Evolutionary conservation across 2,329 filamentous ascomycete species (phyloP).

Genomic region (Aspergillus fijiensis): DNA sequence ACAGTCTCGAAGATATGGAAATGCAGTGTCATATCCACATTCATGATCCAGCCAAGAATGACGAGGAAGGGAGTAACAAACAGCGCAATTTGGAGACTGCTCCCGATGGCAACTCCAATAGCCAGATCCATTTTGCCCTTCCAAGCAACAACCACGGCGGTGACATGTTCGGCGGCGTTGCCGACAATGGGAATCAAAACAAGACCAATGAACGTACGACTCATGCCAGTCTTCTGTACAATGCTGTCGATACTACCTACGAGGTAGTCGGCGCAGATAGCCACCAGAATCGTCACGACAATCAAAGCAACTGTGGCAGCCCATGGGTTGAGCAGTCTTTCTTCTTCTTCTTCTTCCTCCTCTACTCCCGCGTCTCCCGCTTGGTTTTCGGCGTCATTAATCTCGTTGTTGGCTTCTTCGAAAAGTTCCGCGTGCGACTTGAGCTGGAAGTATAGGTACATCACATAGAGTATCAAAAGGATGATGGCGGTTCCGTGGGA

Average conservation of each 20-base stretch:
- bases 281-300: constrained; percentile 67
- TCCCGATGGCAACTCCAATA: constrained; percentile 78
- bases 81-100: constrained; percentile 78
- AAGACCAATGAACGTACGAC: constrained; percentile 77
- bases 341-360: constrained; percentile 43
- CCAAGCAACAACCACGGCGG: constrained; percentile 73
- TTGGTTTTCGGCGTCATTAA: constrained; percentile 41
- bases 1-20: constrained; percentile 81
- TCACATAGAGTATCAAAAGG: constrained; percentile 69
- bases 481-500: constrained; percentile 76
- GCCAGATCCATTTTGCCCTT: constrained; percentile 69
- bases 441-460: constrained; percentile 78
- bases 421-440: constrained; percentile 73
- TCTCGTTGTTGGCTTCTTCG: constrained; percentile 46
- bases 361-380: constrained; percentile 37
- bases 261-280: constrained; percentile 73
- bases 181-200: constrained; percentile 82
- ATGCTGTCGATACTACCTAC: constrained; percentile 74
- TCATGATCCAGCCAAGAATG: constrained; percentile 75
- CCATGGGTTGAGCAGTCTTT: constrained; percentile 60
- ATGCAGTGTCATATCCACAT: constrained; percentile 70
- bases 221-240: constrained; percentile 68
- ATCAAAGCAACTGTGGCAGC: constrained; percentile 67
- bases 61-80: constrained; percentile 79
- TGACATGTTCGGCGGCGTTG: constrained; percentile 80